Conservation (phyloP, 202 grass and related monocot species). For the Brachypodium distachyon region DNA sequence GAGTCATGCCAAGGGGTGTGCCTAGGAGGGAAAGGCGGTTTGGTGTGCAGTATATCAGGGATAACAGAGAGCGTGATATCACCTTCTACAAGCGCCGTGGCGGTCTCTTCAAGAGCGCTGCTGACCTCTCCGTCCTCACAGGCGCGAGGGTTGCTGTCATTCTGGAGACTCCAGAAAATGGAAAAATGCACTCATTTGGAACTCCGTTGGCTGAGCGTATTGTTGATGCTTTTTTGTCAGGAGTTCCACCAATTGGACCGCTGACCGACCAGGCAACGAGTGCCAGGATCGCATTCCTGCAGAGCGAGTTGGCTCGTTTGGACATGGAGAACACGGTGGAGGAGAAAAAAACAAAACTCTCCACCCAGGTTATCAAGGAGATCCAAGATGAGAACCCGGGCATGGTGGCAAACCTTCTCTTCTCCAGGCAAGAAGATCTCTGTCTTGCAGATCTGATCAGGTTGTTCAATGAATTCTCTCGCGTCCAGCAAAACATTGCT, state of each 20-base stretch:
- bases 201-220: neutral
- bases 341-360: neutral
- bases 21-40: neutral
- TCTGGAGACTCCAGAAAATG: neutral
- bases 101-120: slow-evolving; percentile 11
- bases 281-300: neutral
- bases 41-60: slow-evolving; percentile 14
- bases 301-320: neutral
- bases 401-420: neutral
- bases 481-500: neutral
- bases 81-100: slow-evolving; percentile 29
- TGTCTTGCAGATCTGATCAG: neutral
- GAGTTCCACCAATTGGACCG: neutral
- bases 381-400: neutral
- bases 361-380: neutral
- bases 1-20: neutral
- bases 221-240: slow-evolving; percentile 6
- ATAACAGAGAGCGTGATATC: neutral
- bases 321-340: neutral
- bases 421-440: neutral
- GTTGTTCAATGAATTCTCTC: neutral
- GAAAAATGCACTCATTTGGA: slow-evolving; percentile 20
- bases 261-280: neutral
- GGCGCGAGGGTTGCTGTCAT: slow-evolving; percentile 14
- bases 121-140: slow-evolving; percentile 26